These are phyloP conservation scores for Leucaena leucocephala DNA, from an alignment of 306 rosid species.

Conservation along the genomic window DNA sequence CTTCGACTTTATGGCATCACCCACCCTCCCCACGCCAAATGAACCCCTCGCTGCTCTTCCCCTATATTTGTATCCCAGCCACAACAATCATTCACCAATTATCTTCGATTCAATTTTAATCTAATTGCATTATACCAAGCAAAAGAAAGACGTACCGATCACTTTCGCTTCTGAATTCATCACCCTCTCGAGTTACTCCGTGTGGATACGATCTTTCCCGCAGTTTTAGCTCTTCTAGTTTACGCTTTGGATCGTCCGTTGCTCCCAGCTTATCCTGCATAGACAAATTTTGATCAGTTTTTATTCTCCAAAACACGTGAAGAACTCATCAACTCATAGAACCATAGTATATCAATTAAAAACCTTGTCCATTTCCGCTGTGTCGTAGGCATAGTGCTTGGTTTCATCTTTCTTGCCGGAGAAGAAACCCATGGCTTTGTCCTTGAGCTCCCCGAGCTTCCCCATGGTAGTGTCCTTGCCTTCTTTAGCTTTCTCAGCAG, in stretches of 20 bases:
- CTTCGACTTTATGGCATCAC: constrained; percentile 9
- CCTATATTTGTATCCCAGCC: constrained; percentile 1
- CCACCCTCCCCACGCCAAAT: neutral
- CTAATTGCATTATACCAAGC: neutral
- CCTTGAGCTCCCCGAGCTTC: constrained; percentile 61
- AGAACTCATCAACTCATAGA: neutral
- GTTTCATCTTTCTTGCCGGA: constrained; percentile 66
- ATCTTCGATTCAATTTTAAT: neutral
- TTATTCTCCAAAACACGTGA: neutral
- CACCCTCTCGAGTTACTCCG: neutral
- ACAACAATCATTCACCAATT: neutral
- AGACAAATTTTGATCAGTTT: neutral
- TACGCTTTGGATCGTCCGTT: constrained; percentile 53
- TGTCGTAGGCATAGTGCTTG: constrained; percentile 34
- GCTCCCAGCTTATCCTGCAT: constrained; percentile 61
- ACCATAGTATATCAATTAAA: neutral
- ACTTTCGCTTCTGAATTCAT: constrained; percentile 15
- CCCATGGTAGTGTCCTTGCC: constrained; percentile 24
- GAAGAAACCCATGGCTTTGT: constrained; percentile 54
- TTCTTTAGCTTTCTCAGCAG: constrained; percentile 32
- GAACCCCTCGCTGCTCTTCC: constrained; percentile 1
- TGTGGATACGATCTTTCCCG: constrained; percentile 27
- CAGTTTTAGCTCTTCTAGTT: constrained; percentile 50
- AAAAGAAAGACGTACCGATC: constrained; percentile 28
- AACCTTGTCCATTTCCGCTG: constrained; percentile 7